Conservation (phyloP, 2,329 filamentous ascomycete genomes). For the Hypocreales sp. region DNA sequence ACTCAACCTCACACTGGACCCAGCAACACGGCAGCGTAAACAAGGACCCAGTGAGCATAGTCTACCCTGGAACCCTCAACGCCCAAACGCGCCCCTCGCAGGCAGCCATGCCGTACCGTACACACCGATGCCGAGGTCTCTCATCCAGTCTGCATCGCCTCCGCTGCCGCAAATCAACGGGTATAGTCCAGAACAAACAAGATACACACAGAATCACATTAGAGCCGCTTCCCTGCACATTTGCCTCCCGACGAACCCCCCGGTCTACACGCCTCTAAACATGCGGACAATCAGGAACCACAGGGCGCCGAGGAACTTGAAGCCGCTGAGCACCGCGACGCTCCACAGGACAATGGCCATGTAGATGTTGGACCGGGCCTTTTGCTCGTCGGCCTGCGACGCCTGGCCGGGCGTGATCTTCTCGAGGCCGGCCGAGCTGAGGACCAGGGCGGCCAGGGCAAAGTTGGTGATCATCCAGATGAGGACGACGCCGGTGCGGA, state of each 20-base stretch:
- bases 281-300: constrained; percentile 87
- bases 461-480: constrained; percentile 97
- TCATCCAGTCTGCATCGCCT: too few relatives aligned
- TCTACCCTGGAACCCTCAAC: too few relatives aligned
- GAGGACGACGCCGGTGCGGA: constrained; percentile 80
- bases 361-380: constrained; percentile 59
- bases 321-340: constrained; percentile 67
- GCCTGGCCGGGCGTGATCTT: constrained; percentile 34
- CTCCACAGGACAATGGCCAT: constrained; percentile 79
- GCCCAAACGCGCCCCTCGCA: too few relatives aligned
- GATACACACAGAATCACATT: too few relatives aligned
- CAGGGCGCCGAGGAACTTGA: constrained; percentile 75
- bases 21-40: too few relatives aligned
- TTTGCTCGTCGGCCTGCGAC: constrained; percentile 23
- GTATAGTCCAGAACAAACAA: neutral
- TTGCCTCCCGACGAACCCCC: too few relatives aligned
- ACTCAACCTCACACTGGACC: too few relatives aligned
- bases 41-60: too few relatives aligned
- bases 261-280: constrained; percentile 56
- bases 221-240: too few relatives aligned
- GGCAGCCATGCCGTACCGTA: too few relatives aligned
- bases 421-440: constrained; percentile 73
- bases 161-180: too few relatives aligned
- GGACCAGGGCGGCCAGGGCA: constrained; percentile 68
- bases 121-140: too few relatives aligned